Evolutionary conservation across 345 rosid species (phyloP).

Genomic region (Gossypium arboreum): DNA sequence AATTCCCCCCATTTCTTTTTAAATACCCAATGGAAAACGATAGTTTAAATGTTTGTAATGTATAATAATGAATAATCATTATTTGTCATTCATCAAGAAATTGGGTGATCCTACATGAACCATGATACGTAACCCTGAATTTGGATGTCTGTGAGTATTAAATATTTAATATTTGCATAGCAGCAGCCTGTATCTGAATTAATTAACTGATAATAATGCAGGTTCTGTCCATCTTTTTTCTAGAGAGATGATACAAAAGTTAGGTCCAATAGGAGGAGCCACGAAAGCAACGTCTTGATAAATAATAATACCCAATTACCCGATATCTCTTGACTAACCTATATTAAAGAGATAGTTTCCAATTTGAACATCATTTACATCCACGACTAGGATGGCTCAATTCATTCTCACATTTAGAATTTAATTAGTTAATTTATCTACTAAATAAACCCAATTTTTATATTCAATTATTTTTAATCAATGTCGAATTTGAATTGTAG

Average conservation of each 20-base stretch:
- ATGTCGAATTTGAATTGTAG: not conserved
- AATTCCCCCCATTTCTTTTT: too few species aligned
- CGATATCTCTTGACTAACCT: slow-evolving; percentile 11
- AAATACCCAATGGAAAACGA: too few species aligned
- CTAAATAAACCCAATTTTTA: too few species aligned
- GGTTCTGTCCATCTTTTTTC: not conserved
- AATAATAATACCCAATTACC: not conserved
- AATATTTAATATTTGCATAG: not conserved
- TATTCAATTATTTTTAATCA: too few species aligned
- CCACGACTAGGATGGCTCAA: not conserved
- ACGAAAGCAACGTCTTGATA: not conserved
- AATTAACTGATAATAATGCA: not conserved
- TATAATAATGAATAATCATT: too few species aligned
- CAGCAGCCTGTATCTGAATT: not conserved
- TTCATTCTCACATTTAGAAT: not conserved
- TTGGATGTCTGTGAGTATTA: not conserved
- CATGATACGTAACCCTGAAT: not conserved
- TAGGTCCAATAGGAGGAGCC: not conserved
- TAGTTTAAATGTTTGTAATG: too few species aligned
- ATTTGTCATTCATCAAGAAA: not conserved
- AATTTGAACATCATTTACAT: not conserved
- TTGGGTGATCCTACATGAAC: not conserved
- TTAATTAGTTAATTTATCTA: not conserved
- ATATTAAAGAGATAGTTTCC: not conserved
- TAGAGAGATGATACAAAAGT: not conserved